Conservation (phyloP, 176 grass and related monocot species). For the Triticum aestivum region DNA sequence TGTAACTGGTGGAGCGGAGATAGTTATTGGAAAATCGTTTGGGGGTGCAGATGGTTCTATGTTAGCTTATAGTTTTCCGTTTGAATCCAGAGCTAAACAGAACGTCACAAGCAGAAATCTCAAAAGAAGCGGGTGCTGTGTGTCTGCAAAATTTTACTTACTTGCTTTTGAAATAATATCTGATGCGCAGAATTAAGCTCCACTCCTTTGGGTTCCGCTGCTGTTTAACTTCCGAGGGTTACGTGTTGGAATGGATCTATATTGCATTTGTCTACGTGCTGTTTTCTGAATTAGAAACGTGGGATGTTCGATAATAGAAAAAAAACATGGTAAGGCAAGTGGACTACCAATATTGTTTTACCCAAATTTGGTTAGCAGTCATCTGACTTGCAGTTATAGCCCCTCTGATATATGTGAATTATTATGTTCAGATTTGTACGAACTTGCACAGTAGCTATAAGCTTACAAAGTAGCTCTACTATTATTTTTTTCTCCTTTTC, state of each 20-base stretch:
- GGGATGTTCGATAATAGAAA: neutral
- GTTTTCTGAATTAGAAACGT: neutral
- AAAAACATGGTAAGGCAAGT: neutral
- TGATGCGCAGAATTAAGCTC: neutral
- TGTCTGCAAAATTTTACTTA: neutral
- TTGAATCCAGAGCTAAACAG: neutral
- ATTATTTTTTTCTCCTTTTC: neutral
- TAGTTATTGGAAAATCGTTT: neutral
- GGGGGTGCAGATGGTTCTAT: neutral
- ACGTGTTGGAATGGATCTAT: neutral
- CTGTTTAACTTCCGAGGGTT: neutral
- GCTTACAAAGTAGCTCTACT: neutral
- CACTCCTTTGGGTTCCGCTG: neutral
- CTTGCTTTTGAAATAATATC: neutral
- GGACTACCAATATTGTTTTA: neutral
- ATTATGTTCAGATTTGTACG: neutral
- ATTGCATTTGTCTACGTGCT: neutral
- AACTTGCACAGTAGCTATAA: neutral
- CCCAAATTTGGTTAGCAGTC: neutral
- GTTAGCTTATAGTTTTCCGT: neutral
- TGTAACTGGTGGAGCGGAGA: neutral
- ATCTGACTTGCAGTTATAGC: neutral
- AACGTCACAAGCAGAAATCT: slow-evolving; percentile 1
- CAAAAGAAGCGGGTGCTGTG: neutral
- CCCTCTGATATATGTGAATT: neutral